Base-by-base conservation (phyloP, 2,329 filamentous ascomycete species). In the Colletotrichum sp. region DNA sequence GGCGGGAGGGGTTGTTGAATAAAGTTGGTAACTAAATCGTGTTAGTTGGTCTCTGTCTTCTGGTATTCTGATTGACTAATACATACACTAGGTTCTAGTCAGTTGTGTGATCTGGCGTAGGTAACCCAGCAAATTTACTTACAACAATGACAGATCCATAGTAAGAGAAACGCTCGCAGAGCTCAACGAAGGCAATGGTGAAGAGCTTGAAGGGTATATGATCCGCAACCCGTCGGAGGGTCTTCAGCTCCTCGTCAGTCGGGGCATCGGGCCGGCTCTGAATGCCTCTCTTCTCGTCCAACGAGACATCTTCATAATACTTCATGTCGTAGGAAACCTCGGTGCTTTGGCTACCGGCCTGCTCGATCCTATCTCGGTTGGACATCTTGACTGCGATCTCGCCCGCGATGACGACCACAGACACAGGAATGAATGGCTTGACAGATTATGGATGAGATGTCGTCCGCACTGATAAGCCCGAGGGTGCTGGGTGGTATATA, bases 111-210 rank as follows among this genome's bases (percentile, higher is more conserved):
- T 15, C 2, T 2, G 15, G 4, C 15, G 5, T 18, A n/a, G 1
- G 18, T n/a, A 1, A n/a, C 38, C 1, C 13, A 15, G 3, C 8
- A 38, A 12, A 5, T 29, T 38, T 84, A 92, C 79, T 91, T 81
- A 91, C 90, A 92, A 93, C 87, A 54, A 90, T 87, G 13, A 89
- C 90, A 7, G 89, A 90, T 38, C 93, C 93, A 77, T 94, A 94
- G 85, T 93, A 95, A 4, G 90, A 92, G 82, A 94, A 94, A 38
- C 93, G 90, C 82, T 95, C 93, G 81, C 91, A 93, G 33, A 94
- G 80, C 81, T 94, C 92, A 57, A 94, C 87, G 72, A 94, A 90
- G 3, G 90, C 91, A 74, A 94, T 89, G 34, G 89, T 91, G 79
- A 90, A 93, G 12, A 91, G 84, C 43, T 86, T 87, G 83, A 87